Evolutionary conservation across 2,329 filamentous ascomycete species (phyloP), one percentile per base, ranked within the genome.

Genomic region (Xylaria sp.): DNA sequence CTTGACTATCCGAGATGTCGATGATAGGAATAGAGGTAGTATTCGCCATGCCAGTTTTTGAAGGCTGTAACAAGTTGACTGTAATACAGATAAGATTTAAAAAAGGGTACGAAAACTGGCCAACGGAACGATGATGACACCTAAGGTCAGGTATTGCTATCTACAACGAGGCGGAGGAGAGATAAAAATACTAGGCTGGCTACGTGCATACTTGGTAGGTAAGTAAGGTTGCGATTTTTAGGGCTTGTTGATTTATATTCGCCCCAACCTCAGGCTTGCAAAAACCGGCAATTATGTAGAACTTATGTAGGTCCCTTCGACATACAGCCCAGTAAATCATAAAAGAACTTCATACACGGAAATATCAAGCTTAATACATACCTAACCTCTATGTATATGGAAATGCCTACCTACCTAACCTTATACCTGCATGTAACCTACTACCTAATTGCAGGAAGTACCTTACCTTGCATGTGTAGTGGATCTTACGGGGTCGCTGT

Each of bases 11-110:
- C 3, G 89, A 90, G 71, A 97, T 90, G 79, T 98, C 92, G 74
- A 98, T 93, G 61, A 98, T 83, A 24, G 95, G 94, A 47, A 98
- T 94, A 2, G 81, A 79, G 24, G 85, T 83, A 27, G 74, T 67
- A 59, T 64, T 70, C 19, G 73, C 54, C 75, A 77, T 77, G 58
- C 12, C 54, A 47, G 47, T 30, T 54, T 45, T 12, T 39, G 54
- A 14, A 27, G 1, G 34, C n/a, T 27, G 24, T 27, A n/a, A 39
- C 4, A 32, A 50, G 24, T 30, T 30, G n/a, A 50, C 51, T 48
- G 53, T 50, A 53, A 19, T 2, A 39, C 5, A 27, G 42, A 32
- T 12, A 19, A 50, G 30, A 36, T 50, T 17, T 6, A 17, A 5
- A 51, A 47, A 17, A 17, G 4, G 3, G 17, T 19, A 45, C 12